Conservation (phyloP, 2,329 filamentous ascomycete species). For the Cladosporium sp. region DNA sequence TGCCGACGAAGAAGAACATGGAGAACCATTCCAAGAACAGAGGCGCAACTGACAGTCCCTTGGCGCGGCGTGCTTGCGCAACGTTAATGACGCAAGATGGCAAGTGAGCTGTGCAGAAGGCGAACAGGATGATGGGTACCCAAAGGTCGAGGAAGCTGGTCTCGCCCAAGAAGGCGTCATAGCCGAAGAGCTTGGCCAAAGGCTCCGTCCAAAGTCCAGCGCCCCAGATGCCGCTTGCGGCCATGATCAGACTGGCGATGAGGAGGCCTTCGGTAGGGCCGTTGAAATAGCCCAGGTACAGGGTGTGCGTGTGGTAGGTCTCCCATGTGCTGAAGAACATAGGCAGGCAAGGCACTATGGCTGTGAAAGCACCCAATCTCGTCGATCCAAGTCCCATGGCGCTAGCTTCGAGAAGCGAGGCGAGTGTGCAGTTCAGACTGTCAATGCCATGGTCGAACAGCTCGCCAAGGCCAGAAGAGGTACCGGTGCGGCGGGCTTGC, state of each 20-base stretch:
- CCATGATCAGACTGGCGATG: constrained; percentile 80
- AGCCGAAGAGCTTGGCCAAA: constrained; percentile 63
- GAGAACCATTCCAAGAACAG: constrained; percentile 93
- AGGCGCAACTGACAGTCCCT: constrained; percentile 68
- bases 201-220: constrained; percentile 79
- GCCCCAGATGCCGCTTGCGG: constrained; percentile 78
- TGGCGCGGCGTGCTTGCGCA: constrained; percentile 62
- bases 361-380: constrained; percentile 81
- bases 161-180: constrained; percentile 57
- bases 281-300: constrained; percentile 95
- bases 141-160: constrained; percentile 81
- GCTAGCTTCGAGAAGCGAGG: constrained; percentile 81
- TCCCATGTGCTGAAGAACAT: constrained; percentile 99
- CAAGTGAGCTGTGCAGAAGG: constrained; percentile 57
- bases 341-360: constrained; percentile 80
- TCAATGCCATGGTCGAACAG: constrained; percentile 99
- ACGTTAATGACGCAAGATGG: constrained; percentile 90
- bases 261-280: constrained; percentile 93
- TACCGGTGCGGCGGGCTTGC: constrained; percentile 89
- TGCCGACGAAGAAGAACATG: constrained; percentile 71
- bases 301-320: constrained; percentile 95
- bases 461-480: constrained; percentile 89
- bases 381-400: constrained; percentile 87
- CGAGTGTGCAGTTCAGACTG: constrained; percentile 93
- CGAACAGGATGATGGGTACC: constrained; percentile 53